Evolutionary conservation across 768 basidiomycete species (phyloP), one percentile per base, ranked within the genome.

Genomic region (Mycena rebaudengoi): DNA sequence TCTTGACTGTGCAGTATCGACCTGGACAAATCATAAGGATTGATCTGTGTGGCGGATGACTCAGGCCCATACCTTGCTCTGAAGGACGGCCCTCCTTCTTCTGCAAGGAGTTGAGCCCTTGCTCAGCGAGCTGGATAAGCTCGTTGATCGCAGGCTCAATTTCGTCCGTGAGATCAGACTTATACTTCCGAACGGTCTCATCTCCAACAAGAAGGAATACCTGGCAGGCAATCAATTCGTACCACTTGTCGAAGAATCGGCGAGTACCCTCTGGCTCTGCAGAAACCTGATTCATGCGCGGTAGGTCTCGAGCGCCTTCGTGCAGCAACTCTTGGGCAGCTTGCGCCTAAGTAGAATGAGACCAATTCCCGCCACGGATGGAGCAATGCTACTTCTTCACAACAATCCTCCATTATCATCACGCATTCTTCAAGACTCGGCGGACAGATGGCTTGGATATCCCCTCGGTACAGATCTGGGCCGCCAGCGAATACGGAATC

Each of bases 141-240:
- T 94, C 91, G 45, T 82, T 86, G 20, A 95, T 89, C 29, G 90
- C 87, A 18, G 93, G 93, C 62, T 94, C 92, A 11, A 95, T 87
- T 72, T 94, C 92, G 53, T 92, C 90, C 1, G 86, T 88, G 39
- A 94, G 80, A 41, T 90, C 89, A 2, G 88, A 77, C 70, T 94
- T 92, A 78, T 94, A 93, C 74, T 79, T 83, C 54, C 84, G 83
- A n/a, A 94, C 84, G 0, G 88, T 91, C 13, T 80, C 82, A 73
- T 94, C 92, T 54, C 91, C 86, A 1, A 92, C 82, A 11, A 95
- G 84, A 18, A 91, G 77, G 71, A 91, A 94, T 0, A 92, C 86
- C 92, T 95, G 57, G 26, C 50, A 55, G 29, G 16, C 39, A 46
- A 28, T 50, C 25, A 14, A 44, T 21, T 25, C 16, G 18, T 26